These are phyloP conservation scores for Lecanosticta acicola DNA, from an alignment of 2,329 filamentous ascomycete species.

Conservation along the genomic window DNA sequence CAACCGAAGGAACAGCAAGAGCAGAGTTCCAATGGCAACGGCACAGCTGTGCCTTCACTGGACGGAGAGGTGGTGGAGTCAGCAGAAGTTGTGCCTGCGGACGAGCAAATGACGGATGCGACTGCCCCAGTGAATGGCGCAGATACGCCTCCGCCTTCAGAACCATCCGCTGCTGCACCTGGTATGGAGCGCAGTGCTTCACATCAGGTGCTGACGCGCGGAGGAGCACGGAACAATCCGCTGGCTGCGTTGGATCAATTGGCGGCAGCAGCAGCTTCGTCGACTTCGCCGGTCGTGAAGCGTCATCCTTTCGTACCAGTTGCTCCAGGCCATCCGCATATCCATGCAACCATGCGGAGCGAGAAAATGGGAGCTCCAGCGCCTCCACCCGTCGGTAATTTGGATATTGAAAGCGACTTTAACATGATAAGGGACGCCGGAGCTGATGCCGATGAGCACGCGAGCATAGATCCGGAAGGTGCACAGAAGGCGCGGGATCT, in stretches of 20 bases:
- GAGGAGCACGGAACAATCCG: constrained; percentile 43
- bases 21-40: constrained; percentile 22
- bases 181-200: constrained; percentile 59
- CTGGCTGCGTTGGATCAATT: constrained; percentile 51
- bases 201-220: constrained; percentile 51
- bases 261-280: constrained; percentile 36
- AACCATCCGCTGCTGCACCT: constrained; percentile 24
- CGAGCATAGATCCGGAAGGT: constrained; percentile 17
- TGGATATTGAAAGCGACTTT: constrained; percentile 46
- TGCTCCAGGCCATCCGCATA: constrained; percentile 34
- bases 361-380: constrained; percentile 44
- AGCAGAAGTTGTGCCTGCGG: constrained; percentile 23
- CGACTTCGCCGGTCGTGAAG: constrained; percentile 25
- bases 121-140: constrained; percentile 21
- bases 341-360: constrained; percentile 41
- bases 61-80: constrained; percentile 29
- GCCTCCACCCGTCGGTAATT: constrained; percentile 37
- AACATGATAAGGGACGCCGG: constrained; percentile 40
- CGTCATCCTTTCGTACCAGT: constrained; percentile 43
- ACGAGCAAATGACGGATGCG: constrained; percentile 20
- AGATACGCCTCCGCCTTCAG: constrained; percentile 25
- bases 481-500: constrained; percentile 23
- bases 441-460: constrained; percentile 16
- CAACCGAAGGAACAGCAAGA: constrained; percentile 37
- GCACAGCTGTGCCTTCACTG: constrained; percentile 26